Evolutionary conservation across 495 filamentous ascomycete species (phyloP), one percentile per base, ranked within the genome.

Genomic region (Penicillium turbatum): DNA sequence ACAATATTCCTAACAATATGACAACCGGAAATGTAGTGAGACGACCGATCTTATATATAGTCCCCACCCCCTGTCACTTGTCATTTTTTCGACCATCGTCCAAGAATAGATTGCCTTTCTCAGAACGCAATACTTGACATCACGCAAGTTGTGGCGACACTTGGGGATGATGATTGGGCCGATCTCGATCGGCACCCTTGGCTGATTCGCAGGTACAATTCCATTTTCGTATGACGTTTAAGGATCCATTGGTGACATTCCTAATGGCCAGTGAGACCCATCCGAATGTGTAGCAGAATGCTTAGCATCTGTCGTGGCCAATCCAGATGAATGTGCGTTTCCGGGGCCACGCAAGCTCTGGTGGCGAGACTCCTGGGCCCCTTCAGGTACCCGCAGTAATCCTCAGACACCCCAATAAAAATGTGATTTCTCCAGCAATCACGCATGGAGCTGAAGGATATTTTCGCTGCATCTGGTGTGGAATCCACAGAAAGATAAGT

Each of bases 91-190:
- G 34, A 30, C 11, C 12, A 27, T 48, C 16, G 6, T 19, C 60
- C 56, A 64, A 64, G 61, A 64, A 67, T 64, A 64, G 63, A 51
- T 45, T 21, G 37, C 44, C 44, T 50, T 45, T 41, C 30, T 30
- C 50, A 8, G 39, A 46, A 38, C 30, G 15, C 9, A 26, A 53
- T 38, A 55, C 12, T 46, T 26, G 17, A 52, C 27, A 56, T 54
- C 64, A 67, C 64, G 62, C 59, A 51, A 64, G 21, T 10, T 16
- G 59, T 64, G 64, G 61, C 64, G 48, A 60, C 17, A 52, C 17
- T 54, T 44, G 41, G 24, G 40, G 50, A 46, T 54, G 19, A 17
- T 60, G 51, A 62, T 63, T 53, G 54, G 54, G 34, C 34, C 48
- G 61, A 55, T 60, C 32, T 10, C 31, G 58, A 60, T 53, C 61